Base-by-base conservation (phyloP, 805 yeast genomes). In the Candida silvatica region DNA sequence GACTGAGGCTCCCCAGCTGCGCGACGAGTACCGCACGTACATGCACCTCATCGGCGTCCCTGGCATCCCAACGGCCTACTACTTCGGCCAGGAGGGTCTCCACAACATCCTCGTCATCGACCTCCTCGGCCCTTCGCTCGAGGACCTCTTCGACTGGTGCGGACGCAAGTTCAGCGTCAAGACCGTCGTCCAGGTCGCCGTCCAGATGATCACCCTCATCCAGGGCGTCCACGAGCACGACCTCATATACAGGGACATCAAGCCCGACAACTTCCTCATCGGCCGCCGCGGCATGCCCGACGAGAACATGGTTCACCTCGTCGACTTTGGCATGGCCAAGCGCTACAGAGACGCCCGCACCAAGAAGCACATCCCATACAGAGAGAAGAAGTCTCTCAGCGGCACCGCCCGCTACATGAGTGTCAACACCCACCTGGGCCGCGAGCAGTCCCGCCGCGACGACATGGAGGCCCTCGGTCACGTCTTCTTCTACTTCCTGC, bases 321-420 rank as follows among this genome's bases (percentile, higher is more conserved):
- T 92, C 37, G 98, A 92, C 62, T 92, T 92, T 56, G 98, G 98
- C 44, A 92, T 92, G 97, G 97, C 97, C 20, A 92, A 92, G 61
- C 94, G 85, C 54, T 92, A 88, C 62, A 77, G 97, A 55, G 98
- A 92, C 63, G 97, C 97, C 36, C 82, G 85, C 59, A 81, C 97
- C 9, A 86, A 86, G 53, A 82, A 80, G 53, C 98, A 92, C 60
- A 92, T 92, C 45, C 97, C 98, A 22, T 92, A 88, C 61, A 72
- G 97, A 50, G 98, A 92, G 59, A 85, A 88, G 59, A 92, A 92
- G 62, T 85, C 95, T 4, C 66, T 92, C 44, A 82, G 95, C 58
- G 98, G 98, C 33, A 92, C 98, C 3, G 98, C 97, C n/a, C 71
- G 98, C 51, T 92, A 92, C 64, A 92, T 92, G 97, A 81, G 94